phyloP scores from a whole-genome alignment of 495 filamentous ascomycete genomes.

The Acidomyces sp. region DNA sequence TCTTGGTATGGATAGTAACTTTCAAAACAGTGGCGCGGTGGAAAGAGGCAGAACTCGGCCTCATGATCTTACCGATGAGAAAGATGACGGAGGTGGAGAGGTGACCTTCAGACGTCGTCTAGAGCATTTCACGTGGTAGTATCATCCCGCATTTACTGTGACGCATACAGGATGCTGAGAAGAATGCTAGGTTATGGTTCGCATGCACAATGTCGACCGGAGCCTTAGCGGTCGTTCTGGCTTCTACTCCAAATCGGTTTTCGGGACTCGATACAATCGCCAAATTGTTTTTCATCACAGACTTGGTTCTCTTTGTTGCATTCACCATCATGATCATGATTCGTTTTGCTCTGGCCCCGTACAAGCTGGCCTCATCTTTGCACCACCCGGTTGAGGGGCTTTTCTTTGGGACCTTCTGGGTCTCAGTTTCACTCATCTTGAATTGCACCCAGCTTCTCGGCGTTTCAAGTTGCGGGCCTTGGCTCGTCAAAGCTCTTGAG shows the following conservation, averaged over 20 bases:
- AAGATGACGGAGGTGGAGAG: too few relatives aligned
- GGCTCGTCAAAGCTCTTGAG: constrained; percentile 32
- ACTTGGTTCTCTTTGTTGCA: constrained; percentile 46
- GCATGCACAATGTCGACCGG: constrained; percentile 26
- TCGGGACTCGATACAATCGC: constrained; percentile 24
- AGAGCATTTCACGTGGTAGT: constrained; percentile 7
- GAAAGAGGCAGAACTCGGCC: too few relatives aligned
- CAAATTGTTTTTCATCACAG: constrained; percentile 32
- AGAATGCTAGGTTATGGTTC: constrained; percentile 13
- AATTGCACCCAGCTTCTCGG: constrained; percentile 19
- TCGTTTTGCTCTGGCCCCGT: constrained; percentile 18
- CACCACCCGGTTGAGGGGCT: constrained; percentile 21
- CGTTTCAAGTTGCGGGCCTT: constrained; percentile 19
- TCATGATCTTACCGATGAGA: too few relatives aligned
- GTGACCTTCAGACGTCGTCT: too few relatives aligned
- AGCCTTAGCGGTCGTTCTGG: constrained; percentile 16
- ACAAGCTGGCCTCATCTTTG: constrained; percentile 5
- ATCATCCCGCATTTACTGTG: not conserved
- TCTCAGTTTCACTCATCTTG: constrained; percentile 16
- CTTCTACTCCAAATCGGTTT: constrained; percentile 20
- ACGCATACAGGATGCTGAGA: not conserved
- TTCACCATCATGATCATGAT: constrained; percentile 37
- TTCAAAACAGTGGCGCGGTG: too few relatives aligned
- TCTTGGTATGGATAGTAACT: too few relatives aligned
- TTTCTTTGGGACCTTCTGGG: constrained; percentile 20